A percentile compares a stretch with the other conserved stretches of the same genome.
Conservation (phyloP, 768 basidiomycete genomes). For the Epithele typhae region DNA sequence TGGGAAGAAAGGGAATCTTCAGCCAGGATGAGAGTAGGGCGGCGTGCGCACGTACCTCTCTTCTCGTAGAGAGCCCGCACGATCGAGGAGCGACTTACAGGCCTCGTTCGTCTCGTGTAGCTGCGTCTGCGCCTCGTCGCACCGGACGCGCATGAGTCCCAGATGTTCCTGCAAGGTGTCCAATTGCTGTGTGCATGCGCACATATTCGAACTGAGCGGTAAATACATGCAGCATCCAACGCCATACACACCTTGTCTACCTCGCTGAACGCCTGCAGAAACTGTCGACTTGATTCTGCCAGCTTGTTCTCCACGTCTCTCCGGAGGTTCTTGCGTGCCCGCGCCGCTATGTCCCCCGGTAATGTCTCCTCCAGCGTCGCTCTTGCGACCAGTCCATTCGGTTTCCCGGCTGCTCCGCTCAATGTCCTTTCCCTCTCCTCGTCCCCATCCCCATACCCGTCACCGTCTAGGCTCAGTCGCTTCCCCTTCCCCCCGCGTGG, state of each 20-base stretch:
- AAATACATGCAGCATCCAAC: background rate
- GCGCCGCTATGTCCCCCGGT: slow-evolving; percentile 62
- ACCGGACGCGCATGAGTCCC: slow-evolving; percentile 72
- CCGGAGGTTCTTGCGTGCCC: slow-evolving; percentile 74
- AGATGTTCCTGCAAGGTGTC: slow-evolving; percentile 75
- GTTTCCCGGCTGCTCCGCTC: slow-evolving; percentile 5
- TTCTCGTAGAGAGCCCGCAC: slow-evolving; percentile 69
- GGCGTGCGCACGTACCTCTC: slow-evolving; percentile 50
- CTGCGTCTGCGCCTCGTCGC: slow-evolving; percentile 79
- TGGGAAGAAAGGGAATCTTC: background rate
- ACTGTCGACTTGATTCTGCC: slow-evolving; percentile 75
- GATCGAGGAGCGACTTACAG: slow-evolving; percentile 75
- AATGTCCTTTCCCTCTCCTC: slow-evolving; percentile 27
- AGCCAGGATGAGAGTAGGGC: background rate
- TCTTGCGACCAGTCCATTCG: slow-evolving; percentile 9
- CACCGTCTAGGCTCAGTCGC: slow-evolving; percentile 27
- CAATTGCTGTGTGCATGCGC: slow-evolving; percentile 59
- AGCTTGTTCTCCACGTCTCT: slow-evolving; percentile 83
- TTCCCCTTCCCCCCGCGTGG: slow-evolving; percentile 27
- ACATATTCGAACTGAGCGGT: background rate
- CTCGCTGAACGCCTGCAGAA: slow-evolving; percentile 80
- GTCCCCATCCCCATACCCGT: slow-evolving; percentile 29
- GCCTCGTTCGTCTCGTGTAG: slow-evolving; percentile 71
- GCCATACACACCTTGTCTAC: slow-evolving; percentile 79
- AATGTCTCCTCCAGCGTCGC: slow-evolving; percentile 32